Evolutionary conservation across 345 rosid species (phyloP).

Genomic region (Eucalyptus curtisii): DNA sequence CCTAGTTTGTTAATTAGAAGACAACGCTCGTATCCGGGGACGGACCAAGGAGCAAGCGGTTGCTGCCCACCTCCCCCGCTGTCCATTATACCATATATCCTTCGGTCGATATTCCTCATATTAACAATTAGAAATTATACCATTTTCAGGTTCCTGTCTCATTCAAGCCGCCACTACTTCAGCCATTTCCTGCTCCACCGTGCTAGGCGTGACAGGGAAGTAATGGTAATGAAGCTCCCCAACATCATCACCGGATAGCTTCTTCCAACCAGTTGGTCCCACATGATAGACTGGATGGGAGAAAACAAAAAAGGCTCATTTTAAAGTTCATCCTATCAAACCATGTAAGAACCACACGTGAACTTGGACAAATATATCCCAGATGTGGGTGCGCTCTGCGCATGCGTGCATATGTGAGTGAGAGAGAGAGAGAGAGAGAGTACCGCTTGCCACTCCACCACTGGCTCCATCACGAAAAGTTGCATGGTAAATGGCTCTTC

Average conservation of each 20-base stretch:
- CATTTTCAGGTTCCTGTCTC: neutral
- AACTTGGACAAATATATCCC: neutral
- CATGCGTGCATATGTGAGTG: neutral
- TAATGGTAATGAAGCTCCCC: slow-evolving; percentile 89
- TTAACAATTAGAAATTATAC: neutral
- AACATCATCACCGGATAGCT: slow-evolving; percentile 94
- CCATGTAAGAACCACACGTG: neutral
- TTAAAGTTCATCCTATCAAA: neutral
- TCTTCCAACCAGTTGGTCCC: slow-evolving; percentile 93
- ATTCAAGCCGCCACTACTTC: slow-evolving; percentile 21
- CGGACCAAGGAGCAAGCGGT: neutral
- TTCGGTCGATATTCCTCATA: neutral
- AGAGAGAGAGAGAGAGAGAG: neutral
- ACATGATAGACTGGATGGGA: slow-evolving; percentile 69
- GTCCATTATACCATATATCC: neutral
- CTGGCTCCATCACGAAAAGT: slow-evolving; percentile 99
- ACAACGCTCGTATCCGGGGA: neutral
- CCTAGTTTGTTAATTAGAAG: neutral
- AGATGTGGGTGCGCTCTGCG: neutral
- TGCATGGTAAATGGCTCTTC: slow-evolving; percentile 96
- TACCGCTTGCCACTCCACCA: slow-evolving; percentile 99
- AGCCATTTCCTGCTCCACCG: slow-evolving; percentile 83
- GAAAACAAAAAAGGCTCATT: neutral
- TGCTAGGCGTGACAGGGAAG: slow-evolving; percentile 49
- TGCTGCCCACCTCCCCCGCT: neutral